Base-by-base conservation (phyloP, 106 monocot genomes). In the Allium sativum region DNA sequence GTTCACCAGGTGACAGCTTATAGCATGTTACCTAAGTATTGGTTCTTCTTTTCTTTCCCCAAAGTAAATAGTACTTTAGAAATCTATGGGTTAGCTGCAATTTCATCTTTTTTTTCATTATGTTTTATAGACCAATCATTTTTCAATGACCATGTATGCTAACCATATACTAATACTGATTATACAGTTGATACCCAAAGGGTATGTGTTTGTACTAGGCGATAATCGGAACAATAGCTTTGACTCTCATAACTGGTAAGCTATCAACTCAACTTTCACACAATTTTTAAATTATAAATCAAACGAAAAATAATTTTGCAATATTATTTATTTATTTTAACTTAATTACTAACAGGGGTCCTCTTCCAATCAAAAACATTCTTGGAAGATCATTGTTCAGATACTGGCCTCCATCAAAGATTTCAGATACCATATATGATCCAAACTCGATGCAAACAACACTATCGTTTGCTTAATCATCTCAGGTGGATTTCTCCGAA, bases 171-270 rank as follows among this genome's bases (percentile, higher is more conserved):
- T 31, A 31, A 31, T 31, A 31, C 18, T 60, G 44, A 21, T 70
- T 73, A 9, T 78, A 70, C 83, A 99, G 98, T 67, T 82, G 52
- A 88, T 99, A 10, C 92, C 98, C 21, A 66, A 92, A 71, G 92
- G 88, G 5, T 92, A 54, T 64, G 98, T 99, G 12, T 99, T 92
- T 73, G 98, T 99, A 41, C 68, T 99, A 60, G 98, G 98, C 0
- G 98, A 99, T 48, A 92, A 99, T 58, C 65, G 98, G 14, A 99
- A 99, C 48, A 76, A 99, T 70, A 99, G 98, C 65, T 99, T 77
- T 45, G 98, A 99, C 61, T 99, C 98, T 59, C 98, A 99, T 64
- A 76, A 83, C 17, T 99, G 92, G 96, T 98, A 72, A 52, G 57
- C 61, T 62, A 31, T 31, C 31, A 31, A 31, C 31, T 31, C 31